These are phyloP conservation scores for Tremellales sp. DNA, from an alignment of 1,284 basidiomycete genomes.

Conservation along the genomic window DNA sequence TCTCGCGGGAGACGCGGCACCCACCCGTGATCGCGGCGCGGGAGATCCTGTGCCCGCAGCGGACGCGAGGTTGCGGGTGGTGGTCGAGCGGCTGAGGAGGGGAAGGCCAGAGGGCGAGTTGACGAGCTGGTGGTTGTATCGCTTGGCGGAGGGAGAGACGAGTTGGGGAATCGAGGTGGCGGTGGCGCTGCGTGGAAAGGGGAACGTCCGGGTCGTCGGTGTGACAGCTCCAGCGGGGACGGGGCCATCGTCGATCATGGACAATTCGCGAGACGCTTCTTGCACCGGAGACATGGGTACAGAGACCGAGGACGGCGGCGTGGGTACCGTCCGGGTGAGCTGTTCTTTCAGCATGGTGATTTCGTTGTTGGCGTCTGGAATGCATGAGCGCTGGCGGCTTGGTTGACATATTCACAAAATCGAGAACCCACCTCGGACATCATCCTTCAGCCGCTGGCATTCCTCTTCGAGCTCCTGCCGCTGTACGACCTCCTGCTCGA, in stretches of 20 bases:
- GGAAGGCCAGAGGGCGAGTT: slow-evolving; percentile 32
- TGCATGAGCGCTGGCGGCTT: slow-evolving; percentile 2
- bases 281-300: slow-evolving; percentile 37
- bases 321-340: slow-evolving; percentile 25
- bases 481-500: slow-evolving; percentile 93
- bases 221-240: too few species aligned
- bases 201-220: too few species aligned
- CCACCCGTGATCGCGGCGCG: slow-evolving; percentile 8
- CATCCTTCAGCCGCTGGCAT: slow-evolving; percentile 85
- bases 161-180: slow-evolving; percentile 49
- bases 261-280: slow-evolving; percentile 20
- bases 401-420: background rate
- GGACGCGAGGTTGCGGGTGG: slow-evolving; percentile 33
- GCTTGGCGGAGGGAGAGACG: slow-evolving; percentile 20
- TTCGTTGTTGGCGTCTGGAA: slow-evolving; percentile 65
- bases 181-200: slow-evolving; percentile 21
- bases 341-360: slow-evolving; percentile 77
- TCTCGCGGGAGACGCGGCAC: slow-evolving; percentile 12
- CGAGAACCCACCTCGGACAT: slow-evolving; percentile 69
- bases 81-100: slow-evolving; percentile 34
- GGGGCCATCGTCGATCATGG: slow-evolving; percentile 8
- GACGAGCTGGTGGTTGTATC: slow-evolving; percentile 9
- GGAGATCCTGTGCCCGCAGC: slow-evolving; percentile 15
- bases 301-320: slow-evolving; percentile 35
- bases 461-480: slow-evolving; percentile 89